Conservation (phyloP, 2,329 filamentous ascomycete species). For the Colletotrichum sp. region DNA sequence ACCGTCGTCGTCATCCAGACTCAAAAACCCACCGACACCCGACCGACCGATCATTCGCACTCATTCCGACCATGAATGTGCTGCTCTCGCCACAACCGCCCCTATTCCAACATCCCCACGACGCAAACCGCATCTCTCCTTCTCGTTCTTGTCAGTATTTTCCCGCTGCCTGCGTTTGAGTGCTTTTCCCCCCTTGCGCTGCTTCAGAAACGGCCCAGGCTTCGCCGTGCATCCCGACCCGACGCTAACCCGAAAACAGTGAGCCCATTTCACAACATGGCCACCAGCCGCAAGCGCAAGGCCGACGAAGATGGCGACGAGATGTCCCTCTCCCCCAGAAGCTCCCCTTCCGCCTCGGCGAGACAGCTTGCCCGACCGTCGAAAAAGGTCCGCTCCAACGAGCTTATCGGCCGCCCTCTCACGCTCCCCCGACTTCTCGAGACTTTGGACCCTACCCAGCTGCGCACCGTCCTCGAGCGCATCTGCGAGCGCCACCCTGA, state of each 20-base stretch:
- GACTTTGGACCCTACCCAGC: conserved; percentile 84
- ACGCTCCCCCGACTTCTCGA: conserved; percentile 80
- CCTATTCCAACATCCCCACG: conserved; percentile 64
- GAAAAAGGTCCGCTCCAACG: conserved; percentile 69
- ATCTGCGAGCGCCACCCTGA: conserved; percentile 91
- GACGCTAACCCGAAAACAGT: conserved; percentile 19
- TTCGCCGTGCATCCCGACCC: conserved; percentile 7
- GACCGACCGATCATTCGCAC: not conserved
- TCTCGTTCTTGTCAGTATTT: conserved; percentile 58
- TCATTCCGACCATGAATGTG: conserved; percentile 60
- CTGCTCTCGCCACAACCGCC: conserved; percentile 65
- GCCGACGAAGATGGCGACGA: conserved; percentile 83
- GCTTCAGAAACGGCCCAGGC: not conserved
- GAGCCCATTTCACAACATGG: conserved; percentile 57
- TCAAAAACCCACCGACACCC: not conserved
- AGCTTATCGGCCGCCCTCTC: conserved; percentile 65
- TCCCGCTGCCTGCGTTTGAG: conserved; percentile 34
- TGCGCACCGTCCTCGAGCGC: conserved; percentile 85
- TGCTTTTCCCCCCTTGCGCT: not conserved
- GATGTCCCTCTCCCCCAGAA: conserved; percentile 88
- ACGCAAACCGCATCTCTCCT: conserved; percentile 58
- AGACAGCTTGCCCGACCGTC: conserved; percentile 71
- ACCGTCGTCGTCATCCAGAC: conserved; percentile 18
- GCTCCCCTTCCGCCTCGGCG: conserved; percentile 77
- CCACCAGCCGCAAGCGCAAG: conserved; percentile 77